A percentile compares a stretch with the other conserved stretches of the same genome.
Conservation (phyloP, 805 yeast species). For the Metschnikowia orientalis region DNA sequence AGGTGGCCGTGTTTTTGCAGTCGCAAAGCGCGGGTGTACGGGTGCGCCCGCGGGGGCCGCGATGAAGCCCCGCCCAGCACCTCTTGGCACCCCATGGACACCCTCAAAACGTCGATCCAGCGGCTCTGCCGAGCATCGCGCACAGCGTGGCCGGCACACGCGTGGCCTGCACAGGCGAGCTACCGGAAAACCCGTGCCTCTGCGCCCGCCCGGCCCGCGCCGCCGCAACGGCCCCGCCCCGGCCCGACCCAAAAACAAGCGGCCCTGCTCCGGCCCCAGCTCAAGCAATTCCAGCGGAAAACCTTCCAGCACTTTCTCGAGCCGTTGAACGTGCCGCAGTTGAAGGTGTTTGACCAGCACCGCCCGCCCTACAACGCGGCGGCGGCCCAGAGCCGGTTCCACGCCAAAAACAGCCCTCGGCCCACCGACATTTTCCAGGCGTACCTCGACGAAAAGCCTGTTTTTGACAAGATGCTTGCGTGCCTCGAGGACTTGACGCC, state of each 20-base stretch:
- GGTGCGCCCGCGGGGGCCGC: background rate
- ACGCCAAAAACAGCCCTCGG: slow-evolving; percentile 15
- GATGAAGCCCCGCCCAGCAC: slow-evolving; percentile 1
- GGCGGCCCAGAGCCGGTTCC: slow-evolving; percentile 28
- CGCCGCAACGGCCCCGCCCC: background rate
- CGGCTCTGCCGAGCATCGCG: slow-evolving; percentile 34
- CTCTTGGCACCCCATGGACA: slow-evolving; percentile 21
- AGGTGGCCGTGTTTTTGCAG: too few species aligned
- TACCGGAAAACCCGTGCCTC: too few species aligned
- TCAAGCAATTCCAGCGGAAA: slow-evolving; percentile 19
- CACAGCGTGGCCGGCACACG: slow-evolving; percentile 21
- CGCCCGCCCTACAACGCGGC: slow-evolving; percentile 21
- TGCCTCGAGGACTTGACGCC: slow-evolving; percentile 32
- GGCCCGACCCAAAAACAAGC: too few species aligned
- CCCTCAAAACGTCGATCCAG: slow-evolving; percentile 31
- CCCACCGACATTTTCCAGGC: slow-evolving; percentile 20
- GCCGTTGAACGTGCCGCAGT: slow-evolving; percentile 32
- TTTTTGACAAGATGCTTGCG: slow-evolving; percentile 31
- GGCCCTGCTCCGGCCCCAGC: slow-evolving; percentile 12
- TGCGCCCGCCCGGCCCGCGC: background rate
- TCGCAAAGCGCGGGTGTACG: too few species aligned
- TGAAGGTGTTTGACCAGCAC: slow-evolving; percentile 28
- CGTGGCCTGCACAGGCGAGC: background rate
- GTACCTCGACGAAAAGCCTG: slow-evolving; percentile 26
- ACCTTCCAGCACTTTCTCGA: slow-evolving; percentile 29